Evolutionary conservation across 1,139 yeast species (phyloP), one percentile per base, ranked within the genome.

Genomic region (Blastobotrys apis): DNA sequence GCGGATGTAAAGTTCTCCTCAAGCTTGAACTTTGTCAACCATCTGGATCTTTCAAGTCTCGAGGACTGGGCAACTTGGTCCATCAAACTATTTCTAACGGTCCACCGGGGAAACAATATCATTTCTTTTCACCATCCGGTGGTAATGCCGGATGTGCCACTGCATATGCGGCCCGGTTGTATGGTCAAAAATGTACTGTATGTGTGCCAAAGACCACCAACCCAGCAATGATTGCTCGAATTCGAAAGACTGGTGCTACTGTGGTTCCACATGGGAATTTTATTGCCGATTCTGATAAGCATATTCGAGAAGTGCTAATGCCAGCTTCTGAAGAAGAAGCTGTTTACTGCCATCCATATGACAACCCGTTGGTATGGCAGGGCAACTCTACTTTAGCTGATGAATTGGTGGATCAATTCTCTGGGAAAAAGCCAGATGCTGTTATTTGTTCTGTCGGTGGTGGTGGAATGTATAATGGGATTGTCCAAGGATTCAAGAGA

Each of bases 91-190:
- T 63, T 21, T 30, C 45, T 15, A 48, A 44, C 15, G 51, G 53
- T 1, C 58, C 62, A 3, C 51, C 50, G 15, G 60, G 46, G 4
- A 52, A 57, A 20, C 56, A 61, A 38, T 70, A 76, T 29, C 74
- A 73, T 25, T 80, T 81, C 21, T 77, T 75, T 55, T 73, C 84
- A 2, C 80, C 86, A 12, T 79, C 86, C 17, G 92, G 90, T n/a
- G 90, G 92, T 1, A 83, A 82, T 58, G 92, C 92, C 0, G 90
- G 90, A 0, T 68, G 79, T 43, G 90, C 88, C 1, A 84, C 86
- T 3, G 85, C 87, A 1, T 74, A 73, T 45, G 77, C 84, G 36
- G 75, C 82, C n/a, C 47, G 53, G 8, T 51, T 59, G 37, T 63
- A 62, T 48, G 48, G 52, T 17, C 68, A 64, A 40, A 66, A 70